Evolutionary conservation across 1,284 basidiomycete genomes (phyloP).

Genomic region (Apiotrichum akiyoshidainum): DNA sequence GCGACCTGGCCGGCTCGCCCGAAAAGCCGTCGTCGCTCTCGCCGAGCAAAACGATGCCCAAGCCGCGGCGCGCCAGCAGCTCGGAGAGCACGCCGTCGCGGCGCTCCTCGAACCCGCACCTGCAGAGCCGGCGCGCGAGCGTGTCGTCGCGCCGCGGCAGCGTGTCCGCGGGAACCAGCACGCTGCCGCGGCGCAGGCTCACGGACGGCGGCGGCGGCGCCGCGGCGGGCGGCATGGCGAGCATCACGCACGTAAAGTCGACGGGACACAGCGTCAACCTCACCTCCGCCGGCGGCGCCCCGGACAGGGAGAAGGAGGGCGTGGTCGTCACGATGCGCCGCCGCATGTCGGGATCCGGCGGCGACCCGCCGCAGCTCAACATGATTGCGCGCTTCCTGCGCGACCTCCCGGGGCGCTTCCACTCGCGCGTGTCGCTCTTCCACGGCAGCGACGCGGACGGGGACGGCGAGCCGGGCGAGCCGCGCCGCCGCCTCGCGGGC

Average conservation of each 20-base stretch:
- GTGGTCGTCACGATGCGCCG: too few species aligned
- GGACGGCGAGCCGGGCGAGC: not conserved
- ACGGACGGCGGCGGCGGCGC: not conserved
- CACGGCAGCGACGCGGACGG: slow-evolving; percentile 6
- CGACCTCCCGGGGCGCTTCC: slow-evolving; percentile 38
- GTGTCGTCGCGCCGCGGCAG: not conserved
- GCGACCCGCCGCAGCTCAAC: not conserved
- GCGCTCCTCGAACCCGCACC: not conserved
- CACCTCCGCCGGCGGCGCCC: not conserved
- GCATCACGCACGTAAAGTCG: not conserved
- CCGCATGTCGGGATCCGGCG: too few species aligned
- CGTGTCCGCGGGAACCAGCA: not conserved
- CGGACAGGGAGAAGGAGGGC: not conserved
- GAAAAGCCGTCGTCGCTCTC: not conserved
- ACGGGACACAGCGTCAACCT: not conserved
- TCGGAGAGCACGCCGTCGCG: not conserved
- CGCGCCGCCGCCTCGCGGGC: slow-evolving; percentile 32
- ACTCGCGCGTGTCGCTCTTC: slow-evolving; percentile 18
- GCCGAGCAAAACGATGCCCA: not conserved
- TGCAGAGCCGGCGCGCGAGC: not conserved
- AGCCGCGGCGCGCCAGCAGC: not conserved
- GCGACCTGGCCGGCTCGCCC: not conserved
- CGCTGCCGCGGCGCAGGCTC: not conserved
- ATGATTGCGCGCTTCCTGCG: slow-evolving; percentile 34
- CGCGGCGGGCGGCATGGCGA: too few species aligned